Percentiles rank a stretch among this genome's conserved stretches.
phyloP scores from a whole-genome alignment of 192 early-diverging fungal species.

The Helicostylum pulchrum region DNA sequence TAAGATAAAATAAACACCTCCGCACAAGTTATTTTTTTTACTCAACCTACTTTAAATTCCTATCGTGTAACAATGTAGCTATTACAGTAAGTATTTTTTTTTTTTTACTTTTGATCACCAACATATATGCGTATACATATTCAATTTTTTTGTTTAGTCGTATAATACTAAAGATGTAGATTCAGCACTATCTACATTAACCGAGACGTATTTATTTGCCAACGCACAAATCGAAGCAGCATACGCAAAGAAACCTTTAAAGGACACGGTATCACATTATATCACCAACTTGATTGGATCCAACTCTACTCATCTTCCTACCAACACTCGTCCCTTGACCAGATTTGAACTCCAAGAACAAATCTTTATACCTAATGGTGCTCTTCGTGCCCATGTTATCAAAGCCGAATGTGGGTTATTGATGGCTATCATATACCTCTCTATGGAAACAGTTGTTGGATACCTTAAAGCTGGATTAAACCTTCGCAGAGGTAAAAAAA shows the following conservation, averaged over 20 bases:
- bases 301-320: conserved; percentile 30
- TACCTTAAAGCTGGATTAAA: conserved; percentile 55
- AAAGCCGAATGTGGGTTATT: conserved; percentile 50
- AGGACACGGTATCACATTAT: conserved; percentile 39
- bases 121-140: neutral
- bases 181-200: conserved; percentile 38
- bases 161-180: conserved; percentile 44
- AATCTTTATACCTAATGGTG: conserved; percentile 47
- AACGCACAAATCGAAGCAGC: conserved; percentile 49
- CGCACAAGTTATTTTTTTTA: too few species aligned
- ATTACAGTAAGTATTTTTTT: conserved; percentile 23
- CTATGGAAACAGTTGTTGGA: conserved; percentile 48
- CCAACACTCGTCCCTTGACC: conserved; percentile 24
- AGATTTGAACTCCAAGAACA: conserved; percentile 13
- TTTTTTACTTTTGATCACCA: neutral
- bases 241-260: conserved; percentile 38
- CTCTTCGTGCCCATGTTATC: conserved; percentile 49
- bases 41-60: neutral
- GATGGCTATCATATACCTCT: conserved; percentile 45
- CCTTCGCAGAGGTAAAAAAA: conserved; percentile 46
- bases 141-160: conserved; percentile 25
- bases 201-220: conserved; percentile 41
- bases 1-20: conserved; percentile 15
- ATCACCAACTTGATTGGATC: conserved; percentile 38
- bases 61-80: conserved; percentile 15